Percentiles rank a stretch among this genome's conserved stretches.
Evolutionary conservation across 2,329 filamentous ascomycete genomes (phyloP).

Genomic region (Cladophialophora bantiana): DNA sequence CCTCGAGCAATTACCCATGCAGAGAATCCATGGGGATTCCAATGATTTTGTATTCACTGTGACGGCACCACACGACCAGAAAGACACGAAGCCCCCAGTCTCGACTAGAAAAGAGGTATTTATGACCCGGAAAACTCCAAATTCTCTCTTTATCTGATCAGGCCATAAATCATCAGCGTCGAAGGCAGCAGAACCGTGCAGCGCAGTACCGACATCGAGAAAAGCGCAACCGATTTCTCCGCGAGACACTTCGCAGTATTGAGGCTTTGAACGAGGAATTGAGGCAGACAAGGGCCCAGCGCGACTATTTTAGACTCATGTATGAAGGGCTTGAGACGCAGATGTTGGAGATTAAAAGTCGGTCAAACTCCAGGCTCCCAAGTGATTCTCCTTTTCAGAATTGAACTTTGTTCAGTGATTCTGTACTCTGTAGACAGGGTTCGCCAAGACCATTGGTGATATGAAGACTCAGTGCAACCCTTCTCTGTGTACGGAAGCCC

Average conservation of each 20-base stretch:
- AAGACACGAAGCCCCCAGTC: background rate
- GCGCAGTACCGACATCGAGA: slow-evolving; percentile 22
- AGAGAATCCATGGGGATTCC: background rate
- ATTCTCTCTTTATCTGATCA: slow-evolving; percentile 5
- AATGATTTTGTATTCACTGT: background rate
- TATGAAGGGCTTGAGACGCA: slow-evolving; percentile 22
- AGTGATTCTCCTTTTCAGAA: background rate
- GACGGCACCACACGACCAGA: slow-evolving; percentile 5
- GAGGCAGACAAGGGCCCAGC: slow-evolving; percentile 14
- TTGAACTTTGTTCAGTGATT: background rate
- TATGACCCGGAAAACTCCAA: background rate
- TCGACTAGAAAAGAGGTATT: slow-evolving; percentile 21
- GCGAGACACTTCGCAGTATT: slow-evolving; percentile 19
- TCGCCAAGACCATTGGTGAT: background rate
- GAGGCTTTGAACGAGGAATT: slow-evolving; percentile 21
- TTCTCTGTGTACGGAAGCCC: background rate
- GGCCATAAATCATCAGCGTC: slow-evolving; percentile 4
- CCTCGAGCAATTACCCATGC: background rate
- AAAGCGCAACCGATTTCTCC: slow-evolving; percentile 22
- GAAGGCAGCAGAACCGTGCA: slow-evolving; percentile 20
- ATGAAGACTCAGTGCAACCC: background rate
- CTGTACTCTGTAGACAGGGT: background rate
- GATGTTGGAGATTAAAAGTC: slow-evolving; percentile 10
- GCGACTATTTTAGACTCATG: slow-evolving; percentile 20
- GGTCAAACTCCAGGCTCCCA: background rate